These are phyloP conservation scores for Sporobolomyces pararoseus DNA, from an alignment of 768 basidiomycete genomes.

Conservation along the genomic window DNA sequence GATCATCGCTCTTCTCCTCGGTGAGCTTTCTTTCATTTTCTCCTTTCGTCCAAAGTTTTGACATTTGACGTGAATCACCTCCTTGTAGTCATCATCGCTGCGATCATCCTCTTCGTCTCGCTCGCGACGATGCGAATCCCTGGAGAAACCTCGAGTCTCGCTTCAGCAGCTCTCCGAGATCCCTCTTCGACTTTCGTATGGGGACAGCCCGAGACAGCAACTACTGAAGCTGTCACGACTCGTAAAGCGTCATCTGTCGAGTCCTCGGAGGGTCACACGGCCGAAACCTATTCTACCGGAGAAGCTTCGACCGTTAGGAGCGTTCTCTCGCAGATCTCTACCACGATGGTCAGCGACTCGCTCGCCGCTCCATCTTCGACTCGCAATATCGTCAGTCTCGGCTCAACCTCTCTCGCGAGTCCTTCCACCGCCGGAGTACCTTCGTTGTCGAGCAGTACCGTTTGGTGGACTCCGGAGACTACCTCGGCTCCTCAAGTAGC, in stretches of 20 bases:
- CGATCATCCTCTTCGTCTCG: slow-evolving; percentile 32
- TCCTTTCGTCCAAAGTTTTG: not conserved
- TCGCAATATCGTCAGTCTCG: not conserved
- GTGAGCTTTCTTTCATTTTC: not conserved
- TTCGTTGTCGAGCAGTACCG: not conserved
- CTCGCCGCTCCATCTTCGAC: not conserved
- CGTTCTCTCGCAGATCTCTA: too few species aligned
- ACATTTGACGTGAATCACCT: not conserved
- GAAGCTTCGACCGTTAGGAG: not conserved
- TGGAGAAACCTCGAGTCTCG: not conserved
- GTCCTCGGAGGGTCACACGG: not conserved
- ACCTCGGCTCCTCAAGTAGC: not conserved
- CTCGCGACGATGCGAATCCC: slow-evolving; percentile 31
- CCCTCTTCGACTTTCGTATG: not conserved
- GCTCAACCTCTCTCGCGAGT: not conserved
- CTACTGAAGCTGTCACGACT: too few species aligned
- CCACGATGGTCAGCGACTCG: too few species aligned
- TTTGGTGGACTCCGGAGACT: slow-evolving; percentile 1
- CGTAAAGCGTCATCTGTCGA: not conserved
- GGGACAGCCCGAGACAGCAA: not conserved
- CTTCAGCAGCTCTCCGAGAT: not conserved
- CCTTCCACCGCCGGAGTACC: not conserved
- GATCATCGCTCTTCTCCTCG: slow-evolving; percentile 23
- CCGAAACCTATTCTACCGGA: not conserved
- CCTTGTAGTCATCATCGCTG: slow-evolving; percentile 28